Base-by-base conservation (phyloP, 441 rosid species). In the Pelargonium cotyledonis region DNA sequence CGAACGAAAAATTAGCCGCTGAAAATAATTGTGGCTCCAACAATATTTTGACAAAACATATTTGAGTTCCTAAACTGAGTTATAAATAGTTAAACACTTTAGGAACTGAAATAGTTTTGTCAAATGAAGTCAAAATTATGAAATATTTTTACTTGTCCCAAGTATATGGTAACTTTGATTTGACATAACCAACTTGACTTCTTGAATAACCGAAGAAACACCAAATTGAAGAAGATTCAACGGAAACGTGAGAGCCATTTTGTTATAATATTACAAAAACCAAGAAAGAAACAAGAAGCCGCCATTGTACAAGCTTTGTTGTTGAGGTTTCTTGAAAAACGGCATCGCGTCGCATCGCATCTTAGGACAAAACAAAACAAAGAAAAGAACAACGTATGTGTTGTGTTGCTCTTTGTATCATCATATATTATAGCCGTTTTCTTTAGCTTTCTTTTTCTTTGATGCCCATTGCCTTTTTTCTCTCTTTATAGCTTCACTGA, bases 331-430 rank as follows among this genome's bases (percentile, higher is more conserved):
- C 41, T 38, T 38, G 41, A 38, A 38, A 55, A 55, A 55, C 61
- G 61, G 18, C 61, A 55, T n/a, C n/a, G n/a, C n/a, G n/a, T 21
- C 61, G 18, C 61, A 55, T 21, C 61, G 61, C 19, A 55, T 55
- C 23, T 16, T 2, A 55, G 61, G 61, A 49, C 15, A 49, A 49
- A 49, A 49, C 15, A 55, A 55, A 55, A 21, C 23, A 55, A 70
- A 71, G 80, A 3, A 78, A 74, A 72, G 86, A 75, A 84, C 81
- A 77, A 81, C 82, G 83, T 78, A 38, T 6, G 41, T 77, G 79
- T 76, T 68, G 85, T 41, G 74, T 68, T 73, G 61, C 38, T 47
- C 23, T 63, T 57, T 29, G 44, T 9, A 31, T 5, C 38, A 31
- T 31, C 38, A 31, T 3, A 38, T 21, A 21, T 21, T 23, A 57